Base-by-base conservation (phyloP, 208 protist genomes). In the Acanthamoeba lenticulata region DNA sequence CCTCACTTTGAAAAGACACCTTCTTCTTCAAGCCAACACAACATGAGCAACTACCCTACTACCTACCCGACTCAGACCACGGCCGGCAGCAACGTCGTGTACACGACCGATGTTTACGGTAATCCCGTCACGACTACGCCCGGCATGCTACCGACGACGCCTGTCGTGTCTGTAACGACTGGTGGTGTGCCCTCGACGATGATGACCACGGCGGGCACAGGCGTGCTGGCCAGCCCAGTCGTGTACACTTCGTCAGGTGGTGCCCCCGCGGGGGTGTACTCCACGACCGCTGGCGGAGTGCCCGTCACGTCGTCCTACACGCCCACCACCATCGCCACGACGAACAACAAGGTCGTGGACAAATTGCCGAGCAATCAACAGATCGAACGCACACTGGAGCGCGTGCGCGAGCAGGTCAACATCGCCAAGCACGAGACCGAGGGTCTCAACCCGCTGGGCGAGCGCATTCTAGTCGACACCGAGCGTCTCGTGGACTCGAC, bases 391-490 rank as follows among this genome's bases (percentile, higher is more conserved):
- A 72, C 62, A 11, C 62, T 72, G 62, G 62, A 72, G 62, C 62
- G 62, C n/a, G 62, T 72, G 62, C 62, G 62, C 3, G 62, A 72
- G 62, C 62, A 72, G 62, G 62, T 72, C 34, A 32, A 72, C 62
- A 72, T 72, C 62, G 62, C 62, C 62, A 72, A 72, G 62, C 62
- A 72, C 62, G 62, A 85, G 74, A 85, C 74, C 40, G 74, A 85
- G 42, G 74, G 74, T 1, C 74, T 85, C 74, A 85, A 45, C 74
- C 74, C 42, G 44, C 21, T 36, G 42, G 74, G 74, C 74, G 74
- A 85, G 74, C 17, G 42, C 21, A 85, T 85, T 32, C 17, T 85
- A 7, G 21, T 15, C 38, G 74, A 85, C 44, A 55, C 74, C 21
- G 74, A 85, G 74, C 74, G 74, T 6, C 21, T 85, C 9, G 44